Percentiles rank a stretch among this genome's conserved stretches.
phyloP scores from a whole-genome alignment of 306 rosid species.

The Sechiopsis laciniata region DNA sequence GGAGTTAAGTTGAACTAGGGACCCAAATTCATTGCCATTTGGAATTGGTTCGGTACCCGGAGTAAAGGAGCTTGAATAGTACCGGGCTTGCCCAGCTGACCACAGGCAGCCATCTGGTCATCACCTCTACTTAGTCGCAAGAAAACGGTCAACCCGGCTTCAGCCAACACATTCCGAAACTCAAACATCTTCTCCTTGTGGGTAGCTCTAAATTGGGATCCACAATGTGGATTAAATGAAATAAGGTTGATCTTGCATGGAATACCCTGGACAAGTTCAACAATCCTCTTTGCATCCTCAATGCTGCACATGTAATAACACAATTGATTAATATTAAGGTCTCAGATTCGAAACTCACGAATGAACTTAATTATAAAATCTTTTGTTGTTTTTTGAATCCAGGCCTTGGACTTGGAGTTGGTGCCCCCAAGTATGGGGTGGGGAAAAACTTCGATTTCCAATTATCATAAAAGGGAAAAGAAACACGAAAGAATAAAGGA shows the following conservation, averaged over 20 bases:
- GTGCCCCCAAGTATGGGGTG: no score
- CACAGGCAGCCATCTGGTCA: slow-evolving; percentile 98
- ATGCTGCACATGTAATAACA: slow-evolving; percentile 34
- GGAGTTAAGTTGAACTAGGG: slow-evolving; percentile 27
- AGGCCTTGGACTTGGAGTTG: no score
- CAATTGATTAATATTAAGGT: neutral
- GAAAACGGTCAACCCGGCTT: slow-evolving; percentile 55
- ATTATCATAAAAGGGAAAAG: no score
- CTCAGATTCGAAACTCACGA: no score
- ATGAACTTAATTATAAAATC: no score
- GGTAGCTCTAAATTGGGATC: slow-evolving; percentile 80
- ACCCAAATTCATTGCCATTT: slow-evolving; percentile 37
- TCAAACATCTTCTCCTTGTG: slow-evolving; percentile 61
- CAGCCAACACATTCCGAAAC: slow-evolving; percentile 69
- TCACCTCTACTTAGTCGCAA: slow-evolving; percentile 75
- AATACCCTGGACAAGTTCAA: slow-evolving; percentile 65
- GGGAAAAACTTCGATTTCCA: no score
- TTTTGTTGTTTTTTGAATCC: no score
- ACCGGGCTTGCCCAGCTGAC: slow-evolving; percentile 84
- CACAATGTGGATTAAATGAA: slow-evolving; percentile 73
- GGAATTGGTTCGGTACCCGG: slow-evolving; percentile 70
- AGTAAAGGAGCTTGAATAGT: slow-evolving; percentile 68
- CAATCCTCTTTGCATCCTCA: slow-evolving; percentile 69
- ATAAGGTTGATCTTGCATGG: slow-evolving; percentile 94
- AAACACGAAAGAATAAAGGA: neutral